Percentiles rank a stretch among this genome's conserved stretches.
Conservation (phyloP, 202 grass and related monocot genomes). For the Hordeum pubiflorum region DNA sequence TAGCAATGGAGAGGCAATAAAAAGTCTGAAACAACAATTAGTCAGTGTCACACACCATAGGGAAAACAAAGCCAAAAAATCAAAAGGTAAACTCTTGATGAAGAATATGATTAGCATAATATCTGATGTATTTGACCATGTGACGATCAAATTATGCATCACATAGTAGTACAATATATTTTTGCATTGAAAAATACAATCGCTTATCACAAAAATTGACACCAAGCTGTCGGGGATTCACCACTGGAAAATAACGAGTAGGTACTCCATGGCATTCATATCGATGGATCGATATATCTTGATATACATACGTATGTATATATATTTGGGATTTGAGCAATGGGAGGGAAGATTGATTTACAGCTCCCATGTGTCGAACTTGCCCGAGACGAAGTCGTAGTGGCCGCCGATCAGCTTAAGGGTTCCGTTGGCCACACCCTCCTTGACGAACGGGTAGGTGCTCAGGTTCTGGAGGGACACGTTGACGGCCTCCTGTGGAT, state of each 20-base stretch:
- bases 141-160: conserved; percentile 21
- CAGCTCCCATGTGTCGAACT: conserved; percentile 40
- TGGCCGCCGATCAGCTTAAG: conserved; percentile 69
- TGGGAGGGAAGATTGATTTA: not conserved
- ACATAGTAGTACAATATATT: not conserved
- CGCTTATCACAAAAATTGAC: conserved; percentile 28
- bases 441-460: conserved; percentile 81
- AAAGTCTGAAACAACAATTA: not conserved
- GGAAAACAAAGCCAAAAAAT: no score
- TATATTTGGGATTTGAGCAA: not conserved
- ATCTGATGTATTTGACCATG: conserved; percentile 13
- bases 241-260: not conserved
- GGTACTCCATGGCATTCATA: conserved; percentile 19
- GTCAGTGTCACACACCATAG: not conserved
- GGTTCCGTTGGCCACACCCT: conserved; percentile 41
- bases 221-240: not conserved
- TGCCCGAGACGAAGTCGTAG: conserved; percentile 66
- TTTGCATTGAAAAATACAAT: not conserved
- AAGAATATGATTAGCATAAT: conserved; percentile 19
- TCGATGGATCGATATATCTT: not conserved
- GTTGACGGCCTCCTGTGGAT: conserved; percentile 66
- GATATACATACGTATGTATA: not conserved
- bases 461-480: conserved; percentile 62
- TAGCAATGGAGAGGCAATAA: no score
- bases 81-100: not conserved